phyloP scores from a whole-genome alignment of 129 eudicot species.

The Lactuca sativa region DNA sequence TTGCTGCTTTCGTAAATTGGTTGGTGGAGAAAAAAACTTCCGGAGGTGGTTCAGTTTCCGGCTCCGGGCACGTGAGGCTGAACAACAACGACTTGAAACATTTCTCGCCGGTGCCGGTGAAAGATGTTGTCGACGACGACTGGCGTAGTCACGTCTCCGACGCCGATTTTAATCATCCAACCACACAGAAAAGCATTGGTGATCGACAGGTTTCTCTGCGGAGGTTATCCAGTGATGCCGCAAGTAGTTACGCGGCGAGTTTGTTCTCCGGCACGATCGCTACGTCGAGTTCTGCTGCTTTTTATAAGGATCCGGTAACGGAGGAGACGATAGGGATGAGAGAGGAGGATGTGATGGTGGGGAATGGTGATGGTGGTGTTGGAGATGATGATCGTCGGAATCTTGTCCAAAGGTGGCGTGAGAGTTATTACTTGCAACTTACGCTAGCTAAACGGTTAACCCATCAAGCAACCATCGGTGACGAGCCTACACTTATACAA shows the following conservation, averaged over 20 bases:
- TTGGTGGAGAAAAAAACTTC: constrained; percentile 49
- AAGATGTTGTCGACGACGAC: constrained; percentile 21
- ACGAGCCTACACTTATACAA: constrained; percentile 47
- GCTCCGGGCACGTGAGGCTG: constrained; percentile 43
- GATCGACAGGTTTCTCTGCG: constrained; percentile 45
- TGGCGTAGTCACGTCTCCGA: constrained; percentile 18
- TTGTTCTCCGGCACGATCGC: constrained; percentile 67
- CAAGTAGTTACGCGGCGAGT: constrained; percentile 70
- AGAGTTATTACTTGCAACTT: constrained; percentile 74
- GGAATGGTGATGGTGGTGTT: constrained; percentile 9
- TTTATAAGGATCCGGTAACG: constrained; percentile 39
- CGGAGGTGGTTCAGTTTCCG: constrained; percentile 7
- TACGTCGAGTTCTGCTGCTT: constrained; percentile 45
- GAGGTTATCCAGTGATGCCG: constrained; percentile 60
- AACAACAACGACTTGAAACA: constrained; percentile 32
- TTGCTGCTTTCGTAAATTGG: constrained; percentile 69
- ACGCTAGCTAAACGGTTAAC: constrained; percentile 67
- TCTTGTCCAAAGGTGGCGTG: constrained; percentile 50
- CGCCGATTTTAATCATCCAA: constrained; percentile 13
- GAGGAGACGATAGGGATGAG: constrained; percentile 30
- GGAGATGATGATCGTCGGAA: constrained; percentile 17
- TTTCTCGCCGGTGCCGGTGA: constrained; percentile 38
- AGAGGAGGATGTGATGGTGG: constrained; percentile 39
- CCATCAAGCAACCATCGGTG: constrained; percentile 53
- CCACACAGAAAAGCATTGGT: constrained; percentile 10